Percentiles rank a stretch among this genome's conserved stretches.
Conservation (phyloP, 73 alveolate species). For the Symbiodinium pilosum region DNA sequence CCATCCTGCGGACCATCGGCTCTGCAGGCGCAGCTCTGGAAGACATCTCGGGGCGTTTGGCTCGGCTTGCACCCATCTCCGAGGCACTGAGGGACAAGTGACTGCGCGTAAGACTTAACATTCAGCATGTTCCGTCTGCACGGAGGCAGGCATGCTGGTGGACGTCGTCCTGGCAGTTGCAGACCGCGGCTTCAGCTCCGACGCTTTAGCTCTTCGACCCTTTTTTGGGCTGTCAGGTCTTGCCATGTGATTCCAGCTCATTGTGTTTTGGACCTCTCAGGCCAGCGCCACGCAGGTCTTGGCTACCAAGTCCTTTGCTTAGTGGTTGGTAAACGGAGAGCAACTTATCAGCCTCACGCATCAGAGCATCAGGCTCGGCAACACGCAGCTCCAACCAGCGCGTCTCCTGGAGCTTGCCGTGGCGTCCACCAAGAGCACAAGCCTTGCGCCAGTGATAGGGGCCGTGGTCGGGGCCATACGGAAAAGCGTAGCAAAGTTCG, state of each 20-base stretch:
- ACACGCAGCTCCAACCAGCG: conserved; percentile 35
- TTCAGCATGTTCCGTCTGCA: not conserved
- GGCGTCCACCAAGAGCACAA: conserved; percentile 82
- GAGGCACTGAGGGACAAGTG: conserved; percentile 32
- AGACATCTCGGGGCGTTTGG: conserved; percentile 37
- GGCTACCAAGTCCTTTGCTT: conserved; percentile 11
- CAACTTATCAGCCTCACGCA: too few species aligned
- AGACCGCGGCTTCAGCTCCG: conserved; percentile 87
- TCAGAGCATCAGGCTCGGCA: not conserved
- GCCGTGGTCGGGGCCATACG: conserved; percentile 39
- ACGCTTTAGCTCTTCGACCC: conserved; percentile 12
- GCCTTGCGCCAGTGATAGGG: conserved; percentile 73
- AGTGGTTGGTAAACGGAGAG: not conserved
- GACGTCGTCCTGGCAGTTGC: conserved; percentile 62
- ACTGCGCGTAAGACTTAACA: not conserved
- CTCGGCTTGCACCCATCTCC: conserved; percentile 8
- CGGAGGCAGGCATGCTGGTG: conserved; percentile 22
- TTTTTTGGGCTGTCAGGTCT: not conserved
- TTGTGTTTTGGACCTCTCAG: too few species aligned
- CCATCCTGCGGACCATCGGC: conserved; percentile 54
- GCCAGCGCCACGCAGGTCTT: conserved; percentile 55
- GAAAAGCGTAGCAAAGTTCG: not conserved
- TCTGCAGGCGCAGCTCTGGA: conserved; percentile 83
- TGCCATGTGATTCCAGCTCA: not conserved
- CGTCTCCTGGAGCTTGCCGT: conserved; percentile 88